Evolutionary conservation across 108 stramenopile species (phyloP), one percentile per base, ranked within the genome.

Genomic region (Mediolabrus comicus): DNA sequence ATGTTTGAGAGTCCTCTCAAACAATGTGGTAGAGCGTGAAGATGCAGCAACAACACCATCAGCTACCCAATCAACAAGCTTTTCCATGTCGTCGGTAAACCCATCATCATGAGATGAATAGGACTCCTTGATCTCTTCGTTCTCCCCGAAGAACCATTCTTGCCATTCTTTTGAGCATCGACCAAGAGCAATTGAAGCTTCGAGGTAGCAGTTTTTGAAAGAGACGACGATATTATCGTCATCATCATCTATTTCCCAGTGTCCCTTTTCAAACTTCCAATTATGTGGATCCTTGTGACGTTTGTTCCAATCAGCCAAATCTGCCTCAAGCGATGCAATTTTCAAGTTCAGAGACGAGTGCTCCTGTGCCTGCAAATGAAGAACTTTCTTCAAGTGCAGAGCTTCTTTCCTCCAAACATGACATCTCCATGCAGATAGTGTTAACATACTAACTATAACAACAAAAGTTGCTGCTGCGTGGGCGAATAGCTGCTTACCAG

Each of bases 141-240:
- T 11, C n/a, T 7, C 8, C 3, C 55, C 33, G 3, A 26, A 41
- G 36, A 53, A 41, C 65, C 53, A 55, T 8, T 56, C 9, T 24
- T 67, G 65, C 53, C 52, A 53, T 29, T 67, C 32, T 33, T 67
- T 67, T 10, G 65, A 67, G 25, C 65, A 67, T 7, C 24, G 65
- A n/a, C 65, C 65, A 35, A 67, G 54, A 55, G 65, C 53, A 12
- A 67, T 33, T 3, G 65, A 36, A 29, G 65, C 65, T 55, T 67
- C 65, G 24, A 67, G 26, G 54, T 67, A 67, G 65, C 65, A 67
- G 32, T 54, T 67, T 54, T 67, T 67, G 53, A 56, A 36, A 29
- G 65, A 67, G 35, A 67, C 17, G 14, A 61, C 17, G 46, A 24
- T 49, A 9, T 49, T 49, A 8, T 49, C 46, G 22, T 49, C 26